These are phyloP conservation scores for Pyronema omphalodes DNA, from an alignment of 495 filamentous ascomycete species.

Conservation along the genomic window DNA sequence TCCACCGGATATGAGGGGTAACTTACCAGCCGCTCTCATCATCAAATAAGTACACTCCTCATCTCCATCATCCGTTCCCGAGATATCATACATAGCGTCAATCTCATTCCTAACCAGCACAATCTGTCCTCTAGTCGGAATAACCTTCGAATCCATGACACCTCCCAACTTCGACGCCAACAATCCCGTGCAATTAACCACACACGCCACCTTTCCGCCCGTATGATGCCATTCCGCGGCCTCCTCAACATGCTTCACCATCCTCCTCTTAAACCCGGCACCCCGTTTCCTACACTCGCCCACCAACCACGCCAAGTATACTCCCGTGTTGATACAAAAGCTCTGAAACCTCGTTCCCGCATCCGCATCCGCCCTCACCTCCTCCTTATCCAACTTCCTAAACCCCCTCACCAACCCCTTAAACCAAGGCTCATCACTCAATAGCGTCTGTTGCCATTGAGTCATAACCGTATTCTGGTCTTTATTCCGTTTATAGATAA, in stretches of 20 bases:
- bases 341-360: conserved; percentile 57
- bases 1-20: no score
- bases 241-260: conserved; percentile 51
- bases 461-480: conserved; percentile 31
- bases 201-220: conserved; percentile 43
- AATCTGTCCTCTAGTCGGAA: conserved; percentile 70
- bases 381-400: conserved; percentile 33
- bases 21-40: conserved; percentile 46
- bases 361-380: conserved; percentile 39
- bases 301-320: conserved; percentile 73
- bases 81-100: conserved; percentile 46
- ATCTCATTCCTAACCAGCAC: conserved; percentile 75
- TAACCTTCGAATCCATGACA: conserved; percentile 55
- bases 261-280: conserved; percentile 40
- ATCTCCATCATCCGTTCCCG: conserved; percentile 61
- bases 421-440: conserved; percentile 63
- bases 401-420: conserved; percentile 56
- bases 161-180: conserved; percentile 57
- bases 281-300: conserved; percentile 56
- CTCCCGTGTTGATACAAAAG: conserved; percentile 74
- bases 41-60: conserved; percentile 81
- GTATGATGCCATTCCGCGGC: conserved; percentile 39
- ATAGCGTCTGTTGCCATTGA: conserved; percentile 42
- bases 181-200: conserved; percentile 81
- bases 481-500: conserved; percentile 46